These are phyloP conservation scores for Hemisphaericaspora nanyangensis DNA, from an alignment of 805 yeast genomes.

Conservation along the genomic window DNA sequence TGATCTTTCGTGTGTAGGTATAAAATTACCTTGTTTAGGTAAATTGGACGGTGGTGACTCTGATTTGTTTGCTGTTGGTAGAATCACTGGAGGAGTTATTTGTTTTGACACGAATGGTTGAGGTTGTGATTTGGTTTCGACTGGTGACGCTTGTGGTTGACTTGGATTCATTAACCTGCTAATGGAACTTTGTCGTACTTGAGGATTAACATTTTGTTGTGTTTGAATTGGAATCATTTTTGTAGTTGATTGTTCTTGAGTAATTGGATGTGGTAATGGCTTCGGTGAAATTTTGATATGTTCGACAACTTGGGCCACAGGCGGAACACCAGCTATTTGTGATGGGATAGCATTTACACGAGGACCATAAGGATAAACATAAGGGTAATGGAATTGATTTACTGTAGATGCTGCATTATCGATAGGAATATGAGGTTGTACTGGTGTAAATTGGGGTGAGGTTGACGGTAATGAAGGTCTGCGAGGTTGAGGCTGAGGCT, in stretches of 20 bases:
- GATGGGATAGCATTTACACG: not conserved
- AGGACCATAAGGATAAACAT: not conserved
- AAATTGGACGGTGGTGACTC: slow-evolving; percentile 5
- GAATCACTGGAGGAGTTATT: not conserved
- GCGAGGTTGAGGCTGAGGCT: not conserved
- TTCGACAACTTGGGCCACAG: not conserved
- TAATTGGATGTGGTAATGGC: not conserved
- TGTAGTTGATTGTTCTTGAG: not conserved
- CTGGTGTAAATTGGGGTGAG: not conserved
- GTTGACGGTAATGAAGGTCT: not conserved
- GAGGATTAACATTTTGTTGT: not conserved
- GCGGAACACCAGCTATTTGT: too few species aligned
- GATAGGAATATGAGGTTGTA: not conserved
- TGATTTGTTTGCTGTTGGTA: not conserved
- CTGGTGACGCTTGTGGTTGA: slow-evolving; percentile 1
- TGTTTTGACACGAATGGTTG: not conserved
- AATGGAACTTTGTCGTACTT: slow-evolving; percentile 6
- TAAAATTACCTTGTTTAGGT: slow-evolving; percentile 5
- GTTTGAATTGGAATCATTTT: too few species aligned
- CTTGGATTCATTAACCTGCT: slow-evolving; percentile 7
- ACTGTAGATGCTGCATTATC: not conserved
- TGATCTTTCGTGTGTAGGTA: slow-evolving; percentile 20
- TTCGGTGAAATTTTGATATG: not conserved
- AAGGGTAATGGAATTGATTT: not conserved
- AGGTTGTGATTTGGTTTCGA: not conserved